Evolutionary conservation across 306 rosid species (phyloP), one percentile per base, ranked within the genome.

Genomic region (Castanea sativa): DNA sequence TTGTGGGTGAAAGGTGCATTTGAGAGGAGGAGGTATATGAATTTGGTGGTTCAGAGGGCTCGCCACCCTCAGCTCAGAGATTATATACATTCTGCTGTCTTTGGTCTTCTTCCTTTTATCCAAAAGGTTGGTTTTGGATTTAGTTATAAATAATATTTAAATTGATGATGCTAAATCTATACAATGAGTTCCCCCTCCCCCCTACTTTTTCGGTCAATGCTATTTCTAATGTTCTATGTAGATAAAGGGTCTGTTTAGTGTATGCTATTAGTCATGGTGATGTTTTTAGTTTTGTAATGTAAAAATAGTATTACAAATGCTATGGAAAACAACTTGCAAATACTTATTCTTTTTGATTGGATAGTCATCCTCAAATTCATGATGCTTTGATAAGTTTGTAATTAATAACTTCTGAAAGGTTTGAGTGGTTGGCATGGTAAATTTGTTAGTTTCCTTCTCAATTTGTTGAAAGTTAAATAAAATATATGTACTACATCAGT

Each of bases 11-110:
- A 85, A 94, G 98, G 91, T 87, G 93, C 98, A 25, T 94, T 92
- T 84, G 97, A 91, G 81, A 91, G 97, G 84, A 84, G 92, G 74
- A 90, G 94, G 81, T 92, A 91, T 80, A 88, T 91, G 97, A 94
- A 89, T 83, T 80, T 89, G 89, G 95, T 92, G 77, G 91, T 86
- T 84, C 97, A 94, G 73, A 91, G 89, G 84, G 93, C 95, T 85
- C 79, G 81, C 57, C 97, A 94, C 80, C 97, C 93, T 79, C 90
- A 94, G 67, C 97, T 92, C 69, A 87, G 87, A 83, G 87, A 91
- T 80, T 94, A 94, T 82, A 92, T 94, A 67, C 91, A 87, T 86
- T 86, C 95, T 49, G 77, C 94, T 83, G 91, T 92, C 69, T 86
- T 83, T 2, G 90, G 90, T 75, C 92, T 94, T 77, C 89, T 86